phyloP scores from a whole-genome alignment of 1,284 basidiomycete species.

The Pterula multifida region DNA sequence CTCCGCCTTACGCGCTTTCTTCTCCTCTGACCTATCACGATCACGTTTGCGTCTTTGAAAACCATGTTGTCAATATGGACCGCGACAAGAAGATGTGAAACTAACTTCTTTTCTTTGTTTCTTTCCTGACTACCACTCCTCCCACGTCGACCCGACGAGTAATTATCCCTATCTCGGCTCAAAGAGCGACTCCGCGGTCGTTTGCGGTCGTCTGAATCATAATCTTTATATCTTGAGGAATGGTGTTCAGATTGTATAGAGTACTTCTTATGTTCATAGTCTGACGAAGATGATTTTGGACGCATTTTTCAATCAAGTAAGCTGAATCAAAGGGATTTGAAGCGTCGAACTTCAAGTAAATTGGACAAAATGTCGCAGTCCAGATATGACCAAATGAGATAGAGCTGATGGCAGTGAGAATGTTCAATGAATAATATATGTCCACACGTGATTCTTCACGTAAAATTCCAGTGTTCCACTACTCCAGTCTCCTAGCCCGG shows the following conservation, averaged over 20 bases:
- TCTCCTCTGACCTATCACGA: conserved; percentile 70
- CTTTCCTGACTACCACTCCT: conserved; percentile 21
- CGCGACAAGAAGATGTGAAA: conserved; percentile 7
- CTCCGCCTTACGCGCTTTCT: conserved; percentile 69
- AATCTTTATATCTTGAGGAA: conserved; percentile 21
- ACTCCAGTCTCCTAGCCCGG: too few relatives aligned
- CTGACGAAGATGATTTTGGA: conserved; percentile 39
- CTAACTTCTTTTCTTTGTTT: conserved; percentile 53
- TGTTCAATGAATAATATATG: too few relatives aligned
- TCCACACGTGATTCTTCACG: too few relatives aligned
- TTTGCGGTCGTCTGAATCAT: conserved; percentile 20
- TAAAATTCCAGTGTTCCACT: too few relatives aligned
- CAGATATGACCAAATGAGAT: too few relatives aligned
- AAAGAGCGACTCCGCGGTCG: conserved; percentile 29
- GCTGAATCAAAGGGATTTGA: too few relatives aligned
- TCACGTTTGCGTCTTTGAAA: conserved; percentile 42
- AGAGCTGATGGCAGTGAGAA: too few relatives aligned
- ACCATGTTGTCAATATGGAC: background rate
- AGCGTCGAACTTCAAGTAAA: too few relatives aligned
- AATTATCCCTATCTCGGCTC: conserved; percentile 23
- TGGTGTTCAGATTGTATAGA: conserved; percentile 20
- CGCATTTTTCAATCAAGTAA: too few relatives aligned
- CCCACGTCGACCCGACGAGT: conserved; percentile 24
- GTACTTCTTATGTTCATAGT: conserved; percentile 22
- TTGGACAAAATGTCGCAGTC: too few relatives aligned